Percentiles rank a stretch among this genome's conserved stretches.
Evolutionary conservation across 176 grass and related monocot genomes (phyloP).

Genomic region (Chloris gayana): DNA sequence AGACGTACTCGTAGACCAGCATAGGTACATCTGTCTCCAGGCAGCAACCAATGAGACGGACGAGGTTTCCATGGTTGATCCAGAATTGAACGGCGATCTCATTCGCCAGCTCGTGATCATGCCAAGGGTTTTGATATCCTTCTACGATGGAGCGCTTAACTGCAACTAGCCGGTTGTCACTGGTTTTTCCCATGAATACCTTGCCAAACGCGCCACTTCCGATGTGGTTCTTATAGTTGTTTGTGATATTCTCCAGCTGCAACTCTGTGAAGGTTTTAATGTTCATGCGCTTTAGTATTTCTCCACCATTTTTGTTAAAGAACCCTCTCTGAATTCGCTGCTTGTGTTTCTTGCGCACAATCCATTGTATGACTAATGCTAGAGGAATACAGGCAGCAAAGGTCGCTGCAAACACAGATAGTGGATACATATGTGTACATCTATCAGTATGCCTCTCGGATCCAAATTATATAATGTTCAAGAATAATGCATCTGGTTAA

Average conservation of each 20-base stretch:
- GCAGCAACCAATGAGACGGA: background rate
- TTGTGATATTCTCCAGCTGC: background rate
- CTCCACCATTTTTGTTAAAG: background rate
- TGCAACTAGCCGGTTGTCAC: background rate
- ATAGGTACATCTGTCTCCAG: background rate
- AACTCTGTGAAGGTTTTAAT: background rate
- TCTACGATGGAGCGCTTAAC: background rate
- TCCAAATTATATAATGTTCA: too few relatives aligned
- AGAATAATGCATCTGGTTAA: too few relatives aligned
- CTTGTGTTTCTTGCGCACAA: background rate
- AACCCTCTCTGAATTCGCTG: background rate
- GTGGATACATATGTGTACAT: background rate
- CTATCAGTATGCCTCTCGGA: too few relatives aligned
- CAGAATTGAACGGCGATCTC: background rate
- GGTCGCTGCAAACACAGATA: background rate
- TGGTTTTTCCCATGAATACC: background rate
- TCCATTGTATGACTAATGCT: too few relatives aligned
- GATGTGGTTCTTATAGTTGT: background rate
- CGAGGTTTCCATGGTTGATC: background rate
- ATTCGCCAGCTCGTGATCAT: background rate
- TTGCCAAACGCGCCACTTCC: background rate
- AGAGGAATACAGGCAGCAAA: background rate
- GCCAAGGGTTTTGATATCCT: background rate
- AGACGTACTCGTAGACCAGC: background rate
- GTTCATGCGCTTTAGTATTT: background rate